Evolutionary conservation across 345 rosid genomes (phyloP).

Genomic region (Lepidium didymum): DNA sequence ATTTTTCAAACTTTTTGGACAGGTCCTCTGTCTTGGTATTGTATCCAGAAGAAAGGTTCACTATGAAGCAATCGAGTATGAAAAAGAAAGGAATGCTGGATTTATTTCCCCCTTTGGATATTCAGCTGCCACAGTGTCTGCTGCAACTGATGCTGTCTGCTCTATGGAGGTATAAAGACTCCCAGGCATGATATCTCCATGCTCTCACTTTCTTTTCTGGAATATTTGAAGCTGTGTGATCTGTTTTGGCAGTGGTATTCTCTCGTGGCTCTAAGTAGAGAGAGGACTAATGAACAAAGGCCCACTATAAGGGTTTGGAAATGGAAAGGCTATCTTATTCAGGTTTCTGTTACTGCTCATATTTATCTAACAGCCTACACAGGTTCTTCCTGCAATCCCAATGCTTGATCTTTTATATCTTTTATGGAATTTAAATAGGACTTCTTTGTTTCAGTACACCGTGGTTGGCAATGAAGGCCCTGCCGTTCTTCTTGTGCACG

Average conservation of each 20-base stretch:
- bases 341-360: conserved; percentile 39
- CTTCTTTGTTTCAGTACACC: conserved; percentile 42
- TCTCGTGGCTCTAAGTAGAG: conserved; percentile 53
- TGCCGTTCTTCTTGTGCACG: conserved; percentile 75
- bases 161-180: conserved; percentile 68
- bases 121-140: conserved; percentile 61
- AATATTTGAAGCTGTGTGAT: conserved; percentile 7
- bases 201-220: not conserved
- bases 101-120: conserved; percentile 86
- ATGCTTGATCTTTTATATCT: not conserved
- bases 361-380: not conserved
- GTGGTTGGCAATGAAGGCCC: conserved; percentile 60
- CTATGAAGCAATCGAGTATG: conserved; percentile 65
- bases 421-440: not conserved
- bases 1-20: conserved; percentile 63
- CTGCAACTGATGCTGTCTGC: conserved; percentile 61
- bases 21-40: conserved; percentile 66
- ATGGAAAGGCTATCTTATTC: conserved; percentile 76
- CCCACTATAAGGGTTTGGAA: conserved; percentile 56
- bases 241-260: conserved; percentile 68
- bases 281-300: conserved; percentile 22
- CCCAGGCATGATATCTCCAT: not conserved
- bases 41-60: conserved; percentile 79
- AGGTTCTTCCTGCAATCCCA: not conserved
- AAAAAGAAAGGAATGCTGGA: conserved; percentile 82